Percentiles rank a stretch among this genome's conserved stretches.
Conservation (phyloP, 352 stramenopile species). For the Phytophthora pisi region DNA sequence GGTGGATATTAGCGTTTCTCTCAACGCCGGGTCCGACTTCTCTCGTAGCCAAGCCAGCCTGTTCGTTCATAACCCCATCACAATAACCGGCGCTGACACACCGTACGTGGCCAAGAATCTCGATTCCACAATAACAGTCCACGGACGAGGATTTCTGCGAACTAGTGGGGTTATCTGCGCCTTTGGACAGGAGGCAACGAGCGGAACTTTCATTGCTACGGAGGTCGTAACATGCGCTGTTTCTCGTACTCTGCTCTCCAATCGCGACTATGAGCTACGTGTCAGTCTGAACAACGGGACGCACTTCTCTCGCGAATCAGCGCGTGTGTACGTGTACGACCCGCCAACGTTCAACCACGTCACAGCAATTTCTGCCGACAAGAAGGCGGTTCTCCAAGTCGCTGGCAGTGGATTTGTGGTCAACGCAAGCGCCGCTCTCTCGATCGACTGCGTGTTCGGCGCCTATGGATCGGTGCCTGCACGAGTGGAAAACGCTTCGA, state of each 20-base stretch:
- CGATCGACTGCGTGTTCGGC: constrained; percentile 33
- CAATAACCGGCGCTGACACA: constrained; percentile 25
- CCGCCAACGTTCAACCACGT: constrained; percentile 31
- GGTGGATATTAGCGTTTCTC: constrained; percentile 34
- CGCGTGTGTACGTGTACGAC: constrained; percentile 25
- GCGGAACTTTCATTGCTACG: constrained; percentile 10
- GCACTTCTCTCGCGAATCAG: constrained; percentile 26
- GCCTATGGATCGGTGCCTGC: constrained; percentile 9
- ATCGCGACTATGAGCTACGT: constrained; percentile 24
- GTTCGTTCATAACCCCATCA: constrained; percentile 26
- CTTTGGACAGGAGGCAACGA: constrained; percentile 17
- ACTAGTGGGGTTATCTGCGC: constrained; percentile 17
- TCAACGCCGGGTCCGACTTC: constrained; percentile 50
- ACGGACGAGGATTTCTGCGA: constrained; percentile 32
- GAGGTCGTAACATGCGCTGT: constrained; percentile 29
- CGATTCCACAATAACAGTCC: constrained; percentile 24
- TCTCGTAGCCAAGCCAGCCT: constrained; percentile 18
- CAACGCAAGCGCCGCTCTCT: constrained; percentile 17
- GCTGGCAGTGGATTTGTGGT: constrained; percentile 32
- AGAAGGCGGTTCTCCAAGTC: constrained; percentile 20
- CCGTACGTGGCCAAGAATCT: constrained; percentile 24
- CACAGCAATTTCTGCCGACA: neutral
- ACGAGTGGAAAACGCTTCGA: constrained; percentile 24
- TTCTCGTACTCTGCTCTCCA: constrained; percentile 11
- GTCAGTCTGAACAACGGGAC: constrained; percentile 43